Base-by-base conservation (phyloP, 306 rosid species). In the Cyamopsis tetragonoloba region DNA sequence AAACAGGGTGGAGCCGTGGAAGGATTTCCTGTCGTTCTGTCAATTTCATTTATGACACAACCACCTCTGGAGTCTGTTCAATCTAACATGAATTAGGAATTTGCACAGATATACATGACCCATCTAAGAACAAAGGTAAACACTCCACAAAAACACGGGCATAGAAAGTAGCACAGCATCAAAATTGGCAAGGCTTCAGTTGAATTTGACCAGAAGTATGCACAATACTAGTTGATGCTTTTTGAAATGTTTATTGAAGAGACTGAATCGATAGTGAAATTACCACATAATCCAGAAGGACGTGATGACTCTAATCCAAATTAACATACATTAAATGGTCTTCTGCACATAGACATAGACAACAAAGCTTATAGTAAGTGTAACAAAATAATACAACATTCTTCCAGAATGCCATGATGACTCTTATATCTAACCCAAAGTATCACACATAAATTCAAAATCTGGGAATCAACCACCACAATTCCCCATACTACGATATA, bases 1-100 rank as follows among this genome's bases (percentile, higher is more conserved):
- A 3, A 48, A 37, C 12, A 58, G 15, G 6, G 7, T n/a, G n/a
- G n/a, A n/a, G n/a, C n/a, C n/a, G n/a, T n/a, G 42, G 18, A 24
- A 24, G 7, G 17, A 39, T 32, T 30, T 39, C 31, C 41, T 20
- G 26, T 31, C 41, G 54, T 10, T 47, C 27, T 59, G n/a, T n/a
- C n/a, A 37, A 18, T 50, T 28, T 65, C 74, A 56, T 71, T 22
- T 43, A 61, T 47, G 20, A n/a, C n/a, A n/a, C n/a, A n/a, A n/a
- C n/a, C n/a, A n/a, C n/a, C n/a, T n/a, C n/a, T n/a, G n/a, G n/a
- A n/a, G n/a, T n/a, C n/a, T 17, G 54, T 9, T 31, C 22, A 4
- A n/a, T n/a, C n/a, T n/a, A n/a, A n/a, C n/a, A n/a, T n/a, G 15
- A 14, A 4, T 4, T 23, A 22, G 14, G 23, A 49, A 66, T 5